A percentile compares a stretch with the other conserved stretches of the same genome.
phyloP scores from a whole-genome alignment of 2,329 filamentous ascomycete species.

The Aspergillus versicolor region DNA sequence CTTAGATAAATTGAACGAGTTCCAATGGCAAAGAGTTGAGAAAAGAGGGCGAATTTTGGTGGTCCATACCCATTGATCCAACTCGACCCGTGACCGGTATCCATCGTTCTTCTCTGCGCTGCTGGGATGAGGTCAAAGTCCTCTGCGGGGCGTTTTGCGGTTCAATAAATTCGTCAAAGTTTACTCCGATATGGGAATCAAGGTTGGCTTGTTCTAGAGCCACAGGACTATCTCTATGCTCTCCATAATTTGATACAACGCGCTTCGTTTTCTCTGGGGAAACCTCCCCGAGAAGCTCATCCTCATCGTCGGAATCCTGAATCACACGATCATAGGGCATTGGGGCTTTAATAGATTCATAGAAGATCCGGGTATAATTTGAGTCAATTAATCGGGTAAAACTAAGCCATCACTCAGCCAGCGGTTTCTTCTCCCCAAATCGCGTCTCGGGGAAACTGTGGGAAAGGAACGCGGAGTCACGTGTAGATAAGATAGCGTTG shows the following conservation, averaged over 20 bases:
- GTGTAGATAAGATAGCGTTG: conserved; percentile 29
- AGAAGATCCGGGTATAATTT: neutral
- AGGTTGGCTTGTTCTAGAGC: conserved; percentile 8
- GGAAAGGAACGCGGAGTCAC: conserved; percentile 25
- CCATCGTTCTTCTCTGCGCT: conserved; percentile 36
- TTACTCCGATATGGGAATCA: conserved; percentile 27
- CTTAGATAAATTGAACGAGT: too few species aligned
- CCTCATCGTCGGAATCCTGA: conserved; percentile 47
- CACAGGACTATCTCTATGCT: neutral
- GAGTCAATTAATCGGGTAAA: neutral
- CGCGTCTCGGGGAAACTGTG: conserved; percentile 4
- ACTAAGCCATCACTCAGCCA: neutral
- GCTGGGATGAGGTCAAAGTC: conserved; percentile 30
- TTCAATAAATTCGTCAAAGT: conserved; percentile 41
- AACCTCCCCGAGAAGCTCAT: conserved; percentile 34
- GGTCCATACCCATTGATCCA: conserved; percentile 33
- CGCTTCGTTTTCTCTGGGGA: conserved; percentile 20
- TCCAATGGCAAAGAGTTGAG: too few species aligned
- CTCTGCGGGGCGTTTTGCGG: conserved; percentile 25
- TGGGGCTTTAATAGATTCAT: neutral
- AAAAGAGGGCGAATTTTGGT: neutral
- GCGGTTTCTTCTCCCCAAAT: neutral
- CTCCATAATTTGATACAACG: conserved; percentile 6
- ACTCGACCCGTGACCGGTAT: conserved; percentile 29
- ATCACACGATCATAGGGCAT: conserved; percentile 42